Evolutionary conservation across 208 protist genomes (phyloP).

Genomic region (Vickermania ingenoplastis): DNA sequence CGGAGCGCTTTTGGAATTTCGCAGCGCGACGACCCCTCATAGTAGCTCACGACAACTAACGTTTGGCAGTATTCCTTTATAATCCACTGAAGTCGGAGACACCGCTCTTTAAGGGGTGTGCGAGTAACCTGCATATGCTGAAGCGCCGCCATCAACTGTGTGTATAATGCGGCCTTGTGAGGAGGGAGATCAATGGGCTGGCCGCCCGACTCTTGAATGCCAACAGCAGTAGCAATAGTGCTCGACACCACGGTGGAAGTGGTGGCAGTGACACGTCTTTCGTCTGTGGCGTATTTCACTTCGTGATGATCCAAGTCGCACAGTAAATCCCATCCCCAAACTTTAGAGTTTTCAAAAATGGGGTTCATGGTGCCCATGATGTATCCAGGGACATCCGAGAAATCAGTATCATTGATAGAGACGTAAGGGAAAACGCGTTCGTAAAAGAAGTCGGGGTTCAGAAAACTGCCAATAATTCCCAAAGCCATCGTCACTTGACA

Average conservation of each 20-base stretch:
- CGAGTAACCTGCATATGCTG: background rate
- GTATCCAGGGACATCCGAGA: conserved; percentile 59
- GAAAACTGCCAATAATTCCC: conserved; percentile 45
- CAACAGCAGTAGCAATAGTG: background rate
- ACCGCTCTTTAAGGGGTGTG: background rate
- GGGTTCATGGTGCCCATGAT: conserved; percentile 74
- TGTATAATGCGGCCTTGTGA: background rate
- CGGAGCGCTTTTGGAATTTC: background rate
- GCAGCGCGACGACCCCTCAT: background rate
- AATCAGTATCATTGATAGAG: conserved; percentile 53
- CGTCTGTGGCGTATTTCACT: conserved; percentile 11
- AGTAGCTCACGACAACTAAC: background rate
- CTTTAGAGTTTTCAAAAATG: conserved; percentile 54
- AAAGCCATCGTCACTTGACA: conserved; percentile 58
- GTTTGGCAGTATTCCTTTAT: background rate
- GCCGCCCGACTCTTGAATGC: background rate
- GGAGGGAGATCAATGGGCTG: background rate
- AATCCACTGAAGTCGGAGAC: background rate
- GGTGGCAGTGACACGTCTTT: background rate
- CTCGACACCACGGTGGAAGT: background rate
- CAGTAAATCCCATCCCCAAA: conserved; percentile 60
- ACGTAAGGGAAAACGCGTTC: conserved; percentile 75
- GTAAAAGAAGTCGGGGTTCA: conserved; percentile 52
- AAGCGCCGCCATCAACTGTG: background rate
- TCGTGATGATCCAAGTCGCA: conserved; percentile 53